A percentile compares a stretch with the other conserved stretches of the same genome.
Conservation (phyloP, 1,284 basidiomycete species). For the Apiotrichum domesticum region DNA sequence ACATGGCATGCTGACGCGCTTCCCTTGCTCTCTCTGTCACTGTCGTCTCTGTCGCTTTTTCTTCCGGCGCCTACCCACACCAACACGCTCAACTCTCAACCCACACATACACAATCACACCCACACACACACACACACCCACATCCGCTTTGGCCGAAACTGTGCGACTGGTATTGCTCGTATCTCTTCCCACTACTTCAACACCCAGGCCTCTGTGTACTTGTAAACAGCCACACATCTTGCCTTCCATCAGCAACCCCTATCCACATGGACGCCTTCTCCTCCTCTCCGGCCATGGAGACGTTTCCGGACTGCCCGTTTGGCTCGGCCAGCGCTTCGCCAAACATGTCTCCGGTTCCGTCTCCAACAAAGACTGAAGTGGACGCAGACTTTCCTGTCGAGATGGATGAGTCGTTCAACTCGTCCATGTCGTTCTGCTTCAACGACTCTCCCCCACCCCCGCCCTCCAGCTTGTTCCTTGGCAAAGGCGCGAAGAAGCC, state of each 20-base stretch:
- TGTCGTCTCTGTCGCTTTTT: neutral
- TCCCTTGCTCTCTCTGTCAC: neutral
- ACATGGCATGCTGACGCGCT: neutral
- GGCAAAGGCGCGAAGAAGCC: conserved; percentile 20
- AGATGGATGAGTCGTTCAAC: conserved; percentile 47
- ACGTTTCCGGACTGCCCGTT: conserved; percentile 31
- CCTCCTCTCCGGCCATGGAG: conserved; percentile 41
- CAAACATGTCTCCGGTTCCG: conserved; percentile 18
- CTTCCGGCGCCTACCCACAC: no score
- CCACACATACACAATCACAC: neutral
- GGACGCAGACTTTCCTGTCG: conserved; percentile 33
- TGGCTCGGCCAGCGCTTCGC: conserved; percentile 17
- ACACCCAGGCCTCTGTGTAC: neutral
- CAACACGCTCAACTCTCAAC: no score
- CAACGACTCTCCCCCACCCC: conserved; percentile 23
- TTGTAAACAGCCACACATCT: neutral
- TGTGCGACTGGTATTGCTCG: neutral
- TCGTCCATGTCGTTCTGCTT: conserved; percentile 41
- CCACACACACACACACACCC: neutral
- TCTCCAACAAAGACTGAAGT: conserved; percentile 41
- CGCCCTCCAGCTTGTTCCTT: conserved; percentile 10
- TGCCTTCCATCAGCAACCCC: neutral
- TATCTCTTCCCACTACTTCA: neutral
- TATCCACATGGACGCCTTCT: conserved; percentile 34
- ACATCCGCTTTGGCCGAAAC: neutral